Evolutionary conservation across 2,329 filamentous ascomycete species (phyloP), one percentile per base, ranked within the genome.

Genomic region (Diaporthe citrichinensis): DNA sequence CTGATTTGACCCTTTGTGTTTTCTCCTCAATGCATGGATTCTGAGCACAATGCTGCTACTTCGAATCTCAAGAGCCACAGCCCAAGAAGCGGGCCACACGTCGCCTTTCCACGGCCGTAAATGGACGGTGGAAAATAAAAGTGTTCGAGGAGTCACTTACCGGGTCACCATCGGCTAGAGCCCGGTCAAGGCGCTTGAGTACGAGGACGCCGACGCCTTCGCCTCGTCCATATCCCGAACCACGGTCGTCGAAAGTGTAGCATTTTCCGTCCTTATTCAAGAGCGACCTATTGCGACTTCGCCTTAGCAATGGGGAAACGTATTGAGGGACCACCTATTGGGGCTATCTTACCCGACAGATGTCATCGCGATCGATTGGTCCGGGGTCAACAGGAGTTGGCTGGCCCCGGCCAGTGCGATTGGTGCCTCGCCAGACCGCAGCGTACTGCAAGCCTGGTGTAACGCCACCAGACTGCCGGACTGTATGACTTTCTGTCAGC

Each of bases 171-270:
- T 88, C 88, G 9, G 80, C 80, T 10, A 91, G 73, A 1, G 89
- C 90, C 53, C 83, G 82, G 20, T 84, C 84, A n/a, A 84, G 79
- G 6, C 80, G 83, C 79, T 90, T 90, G 3, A 91, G 77, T 0
- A 90, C 75, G 0, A 90, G 41, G 3, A 84, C 82, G 0, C 82
- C 86, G 23, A 87, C 78, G 4, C 88, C 89, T 76, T 91, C 89
- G 5, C 88, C 89, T 25, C 88, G 83, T 2, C 84, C 87, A 77
- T 90, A 91, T 0, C 89, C 89, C 67, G 82, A 79, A 4, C 81
- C 83, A 34, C 81, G 78, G 61, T 79, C 71, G 71, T 84, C 83
- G 69, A 80, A 83, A 8, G 78, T 74, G 23, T 78, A 77, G 5
- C 41, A 73, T 58, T 46, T 80, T 61, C 80, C 78, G 57, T 72